Base-by-base conservation (phyloP, 768 basidiomycete species). In the Solioccasus polychromus region DNA sequence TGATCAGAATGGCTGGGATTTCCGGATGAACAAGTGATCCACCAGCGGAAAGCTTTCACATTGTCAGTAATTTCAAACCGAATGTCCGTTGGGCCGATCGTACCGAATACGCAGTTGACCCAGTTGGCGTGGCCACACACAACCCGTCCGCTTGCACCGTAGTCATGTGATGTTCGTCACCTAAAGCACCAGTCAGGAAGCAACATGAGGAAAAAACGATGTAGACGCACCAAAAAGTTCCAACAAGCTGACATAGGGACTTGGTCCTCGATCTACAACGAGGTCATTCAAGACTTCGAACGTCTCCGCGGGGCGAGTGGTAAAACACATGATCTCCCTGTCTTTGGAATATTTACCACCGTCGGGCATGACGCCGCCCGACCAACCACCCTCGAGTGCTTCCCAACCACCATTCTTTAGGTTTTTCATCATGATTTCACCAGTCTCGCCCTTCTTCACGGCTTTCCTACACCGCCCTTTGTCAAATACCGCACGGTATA, bases 81-180 rank as follows among this genome's bases (percentile, higher is more conserved):
- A 23, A 35, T 15, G 15, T 19, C n/a, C 14, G 12, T 39, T 30
- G 10, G 40, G 30, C 25, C 4, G 24, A 29, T 46, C 85, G 36
- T 57, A 92, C 91, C 14, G 96, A 99, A 67, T 99, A 99, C 3
- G 96, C 96, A 10, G 96, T 99, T 26, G 96, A 98, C 4, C 96
- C 96, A 0, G 96, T 99, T 8, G 96, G 96, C 0, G 96, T 99
- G 19, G 86, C 86, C 14, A 99, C 85, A 24, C 89, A 92, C 34
- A 99, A 72, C 11, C 96, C 96, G 59, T 99, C 96, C 0, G 94
- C 96, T 70, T 98, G 96, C 3, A 98, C 96, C 2, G 96, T 99
- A 2, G 96, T 99, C 79, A 99, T 85, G 71, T 98, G 96, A 67
- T 99, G 92, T 53, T 99, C 95, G 62, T 99, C 96, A 49, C 93